Percentiles rank a stretch among this genome's conserved stretches.
Conservation (phyloP, 208 protist species). For the Crithidia expoeki region DNA sequence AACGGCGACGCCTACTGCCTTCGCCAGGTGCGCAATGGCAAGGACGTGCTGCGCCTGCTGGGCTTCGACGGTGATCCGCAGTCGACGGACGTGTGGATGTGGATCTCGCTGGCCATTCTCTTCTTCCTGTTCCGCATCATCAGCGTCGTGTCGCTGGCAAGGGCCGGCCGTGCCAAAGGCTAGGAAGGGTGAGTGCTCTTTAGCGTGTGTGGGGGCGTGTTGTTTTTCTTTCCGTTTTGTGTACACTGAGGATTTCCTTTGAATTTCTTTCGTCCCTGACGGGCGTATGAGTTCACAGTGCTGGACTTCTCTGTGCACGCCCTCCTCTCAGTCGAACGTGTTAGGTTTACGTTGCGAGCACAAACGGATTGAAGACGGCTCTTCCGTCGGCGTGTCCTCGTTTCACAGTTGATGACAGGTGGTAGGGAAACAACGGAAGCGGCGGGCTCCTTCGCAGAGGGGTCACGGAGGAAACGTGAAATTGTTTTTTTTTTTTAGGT, state of each 20-base stretch:
- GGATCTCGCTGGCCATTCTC: constrained; percentile 55
- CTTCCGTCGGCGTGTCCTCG: no score
- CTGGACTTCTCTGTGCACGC: no score
- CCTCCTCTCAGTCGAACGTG: no score
- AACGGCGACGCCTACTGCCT: constrained; percentile 52
- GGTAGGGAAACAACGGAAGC: no score
- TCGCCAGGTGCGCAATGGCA: constrained; percentile 50
- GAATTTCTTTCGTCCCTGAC: no score
- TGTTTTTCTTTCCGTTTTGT: background rate
- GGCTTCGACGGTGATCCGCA: constrained; percentile 58
- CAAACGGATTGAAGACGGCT: no score
- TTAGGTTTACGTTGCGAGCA: no score
- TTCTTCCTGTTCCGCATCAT: constrained; percentile 51
- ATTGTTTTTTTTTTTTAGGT: constrained; percentile 2
- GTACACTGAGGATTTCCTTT: background rate
- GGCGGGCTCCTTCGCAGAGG: no score
- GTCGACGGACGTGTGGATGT: constrained; percentile 56
- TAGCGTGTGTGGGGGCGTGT: no score
- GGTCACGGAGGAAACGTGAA: no score
- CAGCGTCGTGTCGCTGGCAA: constrained; percentile 41
- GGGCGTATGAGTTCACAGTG: no score
- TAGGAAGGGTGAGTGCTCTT: background rate
- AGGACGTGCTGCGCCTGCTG: constrained; percentile 53
- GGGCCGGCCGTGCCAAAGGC: constrained; percentile 19
- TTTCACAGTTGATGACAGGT: no score